Conservation (phyloP, 2,329 filamentous ascomycete genomes). For the Dactylella cylindrospora region DNA sequence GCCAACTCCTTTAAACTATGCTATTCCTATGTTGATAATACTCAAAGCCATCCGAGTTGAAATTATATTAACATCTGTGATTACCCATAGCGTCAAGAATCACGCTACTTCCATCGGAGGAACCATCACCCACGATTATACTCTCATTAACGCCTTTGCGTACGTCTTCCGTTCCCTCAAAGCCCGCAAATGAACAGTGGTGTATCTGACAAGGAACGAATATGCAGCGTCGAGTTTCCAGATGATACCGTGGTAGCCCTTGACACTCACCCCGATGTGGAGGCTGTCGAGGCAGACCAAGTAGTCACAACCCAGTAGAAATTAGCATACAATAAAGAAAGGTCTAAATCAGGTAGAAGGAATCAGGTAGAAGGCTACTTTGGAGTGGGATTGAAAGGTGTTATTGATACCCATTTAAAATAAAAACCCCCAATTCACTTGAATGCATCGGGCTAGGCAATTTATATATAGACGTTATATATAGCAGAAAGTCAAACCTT, state of each 20-base stretch:
- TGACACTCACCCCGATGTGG: constrained; percentile 68
- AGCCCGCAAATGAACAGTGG: background rate
- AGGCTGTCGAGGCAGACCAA: constrained; percentile 72
- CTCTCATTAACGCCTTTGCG: constrained; percentile 89
- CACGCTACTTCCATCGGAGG: constrained; percentile 73
- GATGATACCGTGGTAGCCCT: constrained; percentile 68
- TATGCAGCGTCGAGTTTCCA: constrained; percentile 69
- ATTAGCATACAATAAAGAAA: no score
- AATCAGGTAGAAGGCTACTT: no score
- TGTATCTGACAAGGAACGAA: background rate
- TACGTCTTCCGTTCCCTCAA: constrained; percentile 57
- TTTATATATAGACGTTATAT: no score
- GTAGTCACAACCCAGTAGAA: constrained; percentile 71
- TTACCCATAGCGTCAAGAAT: constrained; percentile 69
- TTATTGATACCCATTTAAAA: no score
- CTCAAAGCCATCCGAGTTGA: background rate
- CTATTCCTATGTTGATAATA: background rate
- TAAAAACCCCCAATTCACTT: no score
- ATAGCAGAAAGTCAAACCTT: no score
- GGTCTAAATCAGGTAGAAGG: no score
- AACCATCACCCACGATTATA: constrained; percentile 80
- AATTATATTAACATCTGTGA: background rate
- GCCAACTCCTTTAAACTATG: background rate
- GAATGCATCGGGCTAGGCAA: no score
- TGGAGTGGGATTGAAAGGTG: no score